Percentiles rank a stretch among this genome's conserved stretches.
These are phyloP conservation scores for Fusarium nematophilum DNA, from an alignment of 2,329 filamentous ascomycete species.

Conservation along the genomic window DNA sequence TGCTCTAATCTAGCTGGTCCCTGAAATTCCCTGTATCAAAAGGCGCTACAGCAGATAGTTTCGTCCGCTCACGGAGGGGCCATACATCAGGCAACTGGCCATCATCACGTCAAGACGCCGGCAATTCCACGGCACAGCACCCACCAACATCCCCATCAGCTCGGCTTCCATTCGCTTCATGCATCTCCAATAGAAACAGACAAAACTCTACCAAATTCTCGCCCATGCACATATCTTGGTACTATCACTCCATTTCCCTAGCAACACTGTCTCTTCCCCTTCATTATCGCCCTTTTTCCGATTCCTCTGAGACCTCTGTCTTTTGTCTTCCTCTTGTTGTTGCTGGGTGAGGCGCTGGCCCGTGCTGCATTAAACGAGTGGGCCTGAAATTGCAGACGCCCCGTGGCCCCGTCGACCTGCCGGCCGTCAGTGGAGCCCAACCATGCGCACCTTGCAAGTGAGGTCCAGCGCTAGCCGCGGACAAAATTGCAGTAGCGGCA, in stretches of 20 bases:
- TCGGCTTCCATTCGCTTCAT: not conserved
- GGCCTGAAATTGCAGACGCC: constrained; percentile 47
- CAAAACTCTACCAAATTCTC: too few species aligned
- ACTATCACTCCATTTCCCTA: not conserved
- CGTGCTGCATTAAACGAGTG: constrained; percentile 48
- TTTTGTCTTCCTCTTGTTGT: constrained; percentile 31
- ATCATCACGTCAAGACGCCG: constrained; percentile 30
- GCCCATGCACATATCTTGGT: too few species aligned
- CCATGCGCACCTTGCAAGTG: constrained; percentile 28
- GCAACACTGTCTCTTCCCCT: constrained; percentile 10
- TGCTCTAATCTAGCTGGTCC: constrained; percentile 2
- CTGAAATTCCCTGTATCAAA: constrained; percentile 11
- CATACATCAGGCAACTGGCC: constrained; percentile 23
- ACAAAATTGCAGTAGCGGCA: constrained; percentile 35
- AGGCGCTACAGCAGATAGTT: constrained; percentile 18
- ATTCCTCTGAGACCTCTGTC: not conserved
- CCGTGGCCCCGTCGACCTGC: constrained; percentile 35
- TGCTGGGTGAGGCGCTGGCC: constrained; percentile 45
- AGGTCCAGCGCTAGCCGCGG: constrained; percentile 37
- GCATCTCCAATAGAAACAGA: too few species aligned
- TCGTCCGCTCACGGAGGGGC: constrained; percentile 9
- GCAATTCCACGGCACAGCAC: constrained; percentile 26
- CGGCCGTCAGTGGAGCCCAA: constrained; percentile 32
- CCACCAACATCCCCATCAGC: constrained; percentile 1
- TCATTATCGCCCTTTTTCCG: too few species aligned